These are phyloP conservation scores for Saccharomyces hybrid DNA, from an alignment of 1,139 yeast genomes.

Conservation along the genomic window DNA sequence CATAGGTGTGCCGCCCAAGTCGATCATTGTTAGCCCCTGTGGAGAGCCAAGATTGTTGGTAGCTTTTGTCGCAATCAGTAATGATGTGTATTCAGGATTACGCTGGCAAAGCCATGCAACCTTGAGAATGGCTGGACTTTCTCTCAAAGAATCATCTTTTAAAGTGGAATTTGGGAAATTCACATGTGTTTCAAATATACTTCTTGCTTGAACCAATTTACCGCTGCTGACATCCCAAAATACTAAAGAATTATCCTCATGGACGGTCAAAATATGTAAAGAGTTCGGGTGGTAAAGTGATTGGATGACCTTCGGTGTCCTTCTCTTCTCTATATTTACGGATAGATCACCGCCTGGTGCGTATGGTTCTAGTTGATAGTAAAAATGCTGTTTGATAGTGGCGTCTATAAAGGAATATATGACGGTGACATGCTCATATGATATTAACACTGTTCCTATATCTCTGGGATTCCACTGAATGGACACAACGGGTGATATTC, in stretches of 20 bases:
- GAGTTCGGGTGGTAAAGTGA: slow-evolving; percentile 92
- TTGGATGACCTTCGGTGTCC: slow-evolving; percentile 47
- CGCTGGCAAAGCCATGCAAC: slow-evolving; percentile 64
- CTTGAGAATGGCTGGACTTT: slow-evolving; percentile 20
- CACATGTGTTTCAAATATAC: slow-evolving; percentile 56
- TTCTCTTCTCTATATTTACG: slow-evolving; percentile 12
- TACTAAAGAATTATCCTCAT: slow-evolving; percentile 72
- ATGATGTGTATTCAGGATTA: slow-evolving; percentile 71
- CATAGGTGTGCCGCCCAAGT: slow-evolving; percentile 74
- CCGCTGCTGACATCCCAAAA: slow-evolving; percentile 90
- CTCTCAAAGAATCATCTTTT: slow-evolving; percentile 8
- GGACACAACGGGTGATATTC: slow-evolving; percentile 50
- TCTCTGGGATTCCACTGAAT: slow-evolving; percentile 85
- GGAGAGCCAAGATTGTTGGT: slow-evolving; percentile 37
- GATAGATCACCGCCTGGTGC: slow-evolving; percentile 53
- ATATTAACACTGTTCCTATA: slow-evolving; percentile 64
- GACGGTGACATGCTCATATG: slow-evolving; percentile 64
- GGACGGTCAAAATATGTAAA: slow-evolving; percentile 68
- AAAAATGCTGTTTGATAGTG: slow-evolving; percentile 46
- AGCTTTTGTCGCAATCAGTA: slow-evolving; percentile 62
- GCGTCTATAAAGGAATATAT: slow-evolving; percentile 59
- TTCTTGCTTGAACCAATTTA: slow-evolving; percentile 63
- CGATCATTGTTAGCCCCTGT: slow-evolving; percentile 54
- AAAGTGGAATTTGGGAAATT: slow-evolving; percentile 41
- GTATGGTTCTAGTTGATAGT: slow-evolving; percentile 50